phyloP scores from a whole-genome alignment of 768 basidiomycete genomes.

The Lactifluus subvellereus region DNA sequence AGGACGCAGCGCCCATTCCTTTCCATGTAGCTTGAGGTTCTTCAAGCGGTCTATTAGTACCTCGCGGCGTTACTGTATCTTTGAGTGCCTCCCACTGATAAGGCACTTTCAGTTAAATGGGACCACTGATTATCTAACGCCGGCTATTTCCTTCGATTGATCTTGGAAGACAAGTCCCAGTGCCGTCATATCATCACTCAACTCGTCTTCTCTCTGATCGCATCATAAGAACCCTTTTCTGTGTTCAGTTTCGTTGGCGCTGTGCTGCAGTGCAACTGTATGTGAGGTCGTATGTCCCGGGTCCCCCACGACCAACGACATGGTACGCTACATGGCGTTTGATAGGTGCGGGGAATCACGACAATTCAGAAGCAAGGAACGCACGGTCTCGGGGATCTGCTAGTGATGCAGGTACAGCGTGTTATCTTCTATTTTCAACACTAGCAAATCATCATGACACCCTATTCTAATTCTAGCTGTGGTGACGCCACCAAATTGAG shows the following conservation, averaged over 20 bases:
- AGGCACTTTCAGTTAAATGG: neutral
- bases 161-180: conserved; percentile 10
- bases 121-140: neutral
- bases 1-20: neutral
- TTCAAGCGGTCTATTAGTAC: conserved; percentile 1
- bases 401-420: neutral
- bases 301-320: neutral
- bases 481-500: conserved; percentile 8
- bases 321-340: neutral
- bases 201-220: conserved; percentile 13
- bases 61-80: neutral
- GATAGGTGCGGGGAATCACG: neutral
- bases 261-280: neutral
- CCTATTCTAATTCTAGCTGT: neutral
- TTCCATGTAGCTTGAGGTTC: neutral
- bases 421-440: neutral
- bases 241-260: neutral
- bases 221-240: neutral
- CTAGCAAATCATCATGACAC: neutral
- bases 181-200: conserved; percentile 2
- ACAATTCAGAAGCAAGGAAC: neutral
- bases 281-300: neutral
- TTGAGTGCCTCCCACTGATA: neutral
- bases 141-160: neutral
- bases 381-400: neutral